Evolutionary conservation across 2,329 filamentous ascomycete species (phyloP).

Genomic region (Colletotrichum neosansevieriae): DNA sequence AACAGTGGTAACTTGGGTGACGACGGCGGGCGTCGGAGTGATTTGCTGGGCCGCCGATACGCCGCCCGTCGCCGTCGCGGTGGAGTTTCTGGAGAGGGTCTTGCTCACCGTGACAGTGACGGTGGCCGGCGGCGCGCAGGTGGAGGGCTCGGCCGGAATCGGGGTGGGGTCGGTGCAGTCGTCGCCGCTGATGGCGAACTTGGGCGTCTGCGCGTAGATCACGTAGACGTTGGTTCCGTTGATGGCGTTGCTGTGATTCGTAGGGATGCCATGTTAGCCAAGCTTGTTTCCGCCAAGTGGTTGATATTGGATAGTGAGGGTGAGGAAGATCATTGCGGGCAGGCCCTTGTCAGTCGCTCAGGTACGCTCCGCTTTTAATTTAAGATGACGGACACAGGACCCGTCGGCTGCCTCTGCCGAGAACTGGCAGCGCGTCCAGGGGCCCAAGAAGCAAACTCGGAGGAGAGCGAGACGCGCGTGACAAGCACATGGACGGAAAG

Average conservation of each 20-base stretch:
- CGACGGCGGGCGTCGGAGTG: conserved; percentile 29
- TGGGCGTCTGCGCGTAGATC: conserved; percentile 56
- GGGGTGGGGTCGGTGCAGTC: conserved; percentile 46
- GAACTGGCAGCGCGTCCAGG: not conserved
- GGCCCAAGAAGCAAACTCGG: conserved; percentile 1
- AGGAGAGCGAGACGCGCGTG: not conserved
- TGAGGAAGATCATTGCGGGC: not conserved
- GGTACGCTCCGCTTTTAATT: conserved; percentile 25
- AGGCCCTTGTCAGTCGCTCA: not conserved
- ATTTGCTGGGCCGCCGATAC: conserved; percentile 26
- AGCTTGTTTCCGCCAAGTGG: not conserved
- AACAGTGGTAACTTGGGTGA: conserved; percentile 15
- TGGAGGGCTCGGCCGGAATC: conserved; percentile 41
- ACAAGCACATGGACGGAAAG: conserved; percentile 30
- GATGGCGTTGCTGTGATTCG: conserved; percentile 51
- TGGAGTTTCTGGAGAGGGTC: conserved; percentile 39
- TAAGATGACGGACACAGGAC: conserved; percentile 18
- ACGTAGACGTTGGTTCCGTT: conserved; percentile 59
- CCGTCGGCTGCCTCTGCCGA: not conserved
- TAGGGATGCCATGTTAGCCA: conserved; percentile 4
- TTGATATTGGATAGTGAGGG: not conserved
- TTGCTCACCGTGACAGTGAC: conserved; percentile 44
- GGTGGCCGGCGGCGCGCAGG: conserved; percentile 44
- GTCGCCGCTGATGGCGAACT: conserved; percentile 51
- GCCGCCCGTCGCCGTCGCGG: conserved; percentile 37